Evolutionary conservation across 148 eudicot genomes (phyloP).

Genomic region (Cornus florida): DNA sequence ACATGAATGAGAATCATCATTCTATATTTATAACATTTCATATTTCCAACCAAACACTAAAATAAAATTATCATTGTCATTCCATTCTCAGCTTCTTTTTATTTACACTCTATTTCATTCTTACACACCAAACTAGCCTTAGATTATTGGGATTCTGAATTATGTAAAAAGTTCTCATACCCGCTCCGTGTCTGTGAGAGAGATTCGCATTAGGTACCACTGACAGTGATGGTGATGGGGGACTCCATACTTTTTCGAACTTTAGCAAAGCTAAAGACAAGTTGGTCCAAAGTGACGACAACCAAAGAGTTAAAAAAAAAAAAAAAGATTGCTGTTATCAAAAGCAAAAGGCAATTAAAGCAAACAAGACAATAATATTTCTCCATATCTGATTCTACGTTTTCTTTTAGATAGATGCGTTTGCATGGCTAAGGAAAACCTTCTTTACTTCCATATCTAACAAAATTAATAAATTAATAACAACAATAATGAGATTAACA

Average conservation of each 20-base stretch:
- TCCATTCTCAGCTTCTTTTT: too few relatives aligned
- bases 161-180: too few relatives aligned
- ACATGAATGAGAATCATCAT: too few relatives aligned
- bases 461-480: background rate
- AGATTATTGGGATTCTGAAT: too few relatives aligned
- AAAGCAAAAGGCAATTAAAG: constrained; percentile 26
- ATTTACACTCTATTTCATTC: too few relatives aligned
- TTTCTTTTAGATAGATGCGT: constrained; percentile 13
- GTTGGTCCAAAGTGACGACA: constrained; percentile 29
- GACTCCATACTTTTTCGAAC: constrained; percentile 15
- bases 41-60: too few relatives aligned
- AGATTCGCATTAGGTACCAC: too few relatives aligned
- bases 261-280: constrained; percentile 36
- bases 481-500: background rate
- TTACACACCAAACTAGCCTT: too few relatives aligned
- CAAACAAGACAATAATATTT: constrained; percentile 28
- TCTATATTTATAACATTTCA: too few relatives aligned
- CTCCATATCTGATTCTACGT: constrained; percentile 3
- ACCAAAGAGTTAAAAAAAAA: background rate
- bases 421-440: constrained; percentile 9
- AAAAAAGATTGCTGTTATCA: constrained; percentile 22
- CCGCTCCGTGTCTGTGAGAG: too few relatives aligned
- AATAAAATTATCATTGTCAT: too few relatives aligned
- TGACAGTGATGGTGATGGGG: background rate
- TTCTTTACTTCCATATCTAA: background rate